phyloP scores from a whole-genome alignment of 1,139 yeast genomes.

The Chernovozyma sophiae-reginae region DNA sequence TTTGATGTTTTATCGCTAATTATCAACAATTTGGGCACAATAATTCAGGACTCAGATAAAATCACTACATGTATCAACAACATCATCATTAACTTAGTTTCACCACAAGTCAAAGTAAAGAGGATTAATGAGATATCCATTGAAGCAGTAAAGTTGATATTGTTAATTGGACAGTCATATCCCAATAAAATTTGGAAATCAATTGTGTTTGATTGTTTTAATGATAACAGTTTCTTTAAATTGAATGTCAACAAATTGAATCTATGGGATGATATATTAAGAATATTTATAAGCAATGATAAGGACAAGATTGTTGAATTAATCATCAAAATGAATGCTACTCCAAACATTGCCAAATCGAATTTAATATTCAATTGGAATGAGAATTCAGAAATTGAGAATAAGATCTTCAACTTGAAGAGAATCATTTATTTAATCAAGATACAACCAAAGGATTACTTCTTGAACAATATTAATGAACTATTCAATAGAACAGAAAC shows the following conservation, averaged over 20 bases:
- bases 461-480: conserved; percentile 45
- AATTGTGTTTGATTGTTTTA: conserved; percentile 48
- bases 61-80: conserved; percentile 38
- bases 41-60: conserved; percentile 53
- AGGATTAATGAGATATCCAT: conserved; percentile 26
- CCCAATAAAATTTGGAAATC: conserved; percentile 51
- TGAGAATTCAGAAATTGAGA: conserved; percentile 59
- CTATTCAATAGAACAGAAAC: conserved; percentile 42
- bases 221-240: conserved; percentile 46
- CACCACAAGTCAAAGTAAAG: conserved; percentile 43
- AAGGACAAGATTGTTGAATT: conserved; percentile 59
- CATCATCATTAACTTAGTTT: conserved; percentile 39
- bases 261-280: conserved; percentile 50
- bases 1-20: conserved; percentile 32
- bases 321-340: conserved; percentile 45
- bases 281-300: conserved; percentile 55
- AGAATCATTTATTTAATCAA: conserved; percentile 61
- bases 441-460: conserved; percentile 56
- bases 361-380: conserved; percentile 67
- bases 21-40: conserved; percentile 36
- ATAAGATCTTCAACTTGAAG: conserved; percentile 45
- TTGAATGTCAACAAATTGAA: conserved; percentile 21
- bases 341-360: conserved; percentile 46
- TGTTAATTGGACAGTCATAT: conserved; percentile 29
- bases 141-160: conserved; percentile 36